These are phyloP conservation scores for Hemerocallis citrina DNA, from an alignment of 106 monocot species.

Conservation along the genomic window DNA sequence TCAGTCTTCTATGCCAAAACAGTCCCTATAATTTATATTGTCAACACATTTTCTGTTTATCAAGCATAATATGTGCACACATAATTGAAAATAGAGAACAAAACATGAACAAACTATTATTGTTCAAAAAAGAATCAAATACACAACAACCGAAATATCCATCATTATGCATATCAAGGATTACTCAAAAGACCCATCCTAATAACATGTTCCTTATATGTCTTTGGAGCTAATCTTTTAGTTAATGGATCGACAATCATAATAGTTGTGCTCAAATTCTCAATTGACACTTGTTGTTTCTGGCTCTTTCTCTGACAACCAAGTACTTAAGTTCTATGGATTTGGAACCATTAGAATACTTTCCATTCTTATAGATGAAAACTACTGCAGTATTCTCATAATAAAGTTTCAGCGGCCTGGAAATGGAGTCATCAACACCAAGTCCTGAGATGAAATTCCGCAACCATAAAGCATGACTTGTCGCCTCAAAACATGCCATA, in stretches of 20 bases:
- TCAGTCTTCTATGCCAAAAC: no score
- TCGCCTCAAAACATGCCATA: constrained; percentile 10
- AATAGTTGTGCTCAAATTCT: background rate
- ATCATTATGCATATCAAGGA: no score
- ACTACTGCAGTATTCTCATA: constrained; percentile 1
- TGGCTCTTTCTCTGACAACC: background rate
- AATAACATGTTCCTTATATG: constrained; percentile 4
- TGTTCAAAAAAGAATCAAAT: no score
- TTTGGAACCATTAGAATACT: constrained; percentile 7
- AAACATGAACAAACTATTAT: no score
- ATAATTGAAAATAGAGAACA: no score
- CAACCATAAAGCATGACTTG: background rate
- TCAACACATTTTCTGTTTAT: no score
- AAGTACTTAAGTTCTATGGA: constrained; percentile 10
- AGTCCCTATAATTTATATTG: no score
- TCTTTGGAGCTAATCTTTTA: background rate
- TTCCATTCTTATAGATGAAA: constrained; percentile 5
- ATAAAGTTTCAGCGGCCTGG: constrained; percentile 9
- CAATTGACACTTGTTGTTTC: background rate
- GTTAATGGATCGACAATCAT: constrained; percentile 6
- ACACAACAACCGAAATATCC: no score
- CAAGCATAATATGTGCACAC: no score
- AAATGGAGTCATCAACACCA: background rate
- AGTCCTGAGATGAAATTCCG: constrained; percentile 1
- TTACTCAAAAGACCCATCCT: background rate